Conservation (phyloP, 768 basidiomycete species). For the Russula lepida region DNA sequence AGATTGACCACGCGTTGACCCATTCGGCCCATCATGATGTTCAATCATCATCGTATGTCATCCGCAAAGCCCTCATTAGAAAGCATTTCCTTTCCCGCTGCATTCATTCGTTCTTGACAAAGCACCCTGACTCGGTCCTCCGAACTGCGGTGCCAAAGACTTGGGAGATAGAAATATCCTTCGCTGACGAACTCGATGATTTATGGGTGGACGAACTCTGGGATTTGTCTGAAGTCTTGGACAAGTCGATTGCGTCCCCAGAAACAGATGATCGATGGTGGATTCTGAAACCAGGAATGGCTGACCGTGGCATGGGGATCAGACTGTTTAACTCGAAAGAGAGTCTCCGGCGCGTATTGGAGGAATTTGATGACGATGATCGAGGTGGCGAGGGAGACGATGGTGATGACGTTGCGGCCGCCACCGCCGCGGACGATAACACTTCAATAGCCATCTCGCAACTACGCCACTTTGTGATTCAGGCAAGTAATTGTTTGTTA, state of each 20-base stretch:
- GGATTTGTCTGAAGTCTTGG: constrained; percentile 64
- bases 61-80: constrained; percentile 88
- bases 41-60: constrained; percentile 77
- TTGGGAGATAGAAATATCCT: constrained; percentile 79
- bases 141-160: constrained; percentile 55
- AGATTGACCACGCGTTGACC: constrained; percentile 68
- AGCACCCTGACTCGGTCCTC: constrained; percentile 55
- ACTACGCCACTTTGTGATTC: constrained; percentile 91
- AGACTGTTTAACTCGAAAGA: constrained; percentile 77
- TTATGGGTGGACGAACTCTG: constrained; percentile 88
- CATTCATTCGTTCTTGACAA: constrained; percentile 62
- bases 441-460: constrained; percentile 75
- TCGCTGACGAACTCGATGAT: constrained; percentile 92
- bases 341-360: constrained; percentile 64
- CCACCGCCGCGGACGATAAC: constrained; percentile 23
- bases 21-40: constrained; percentile 40
- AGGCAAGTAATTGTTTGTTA: constrained; percentile 43
- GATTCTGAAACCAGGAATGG: constrained; percentile 97
- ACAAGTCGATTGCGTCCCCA: constrained; percentile 22
- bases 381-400: constrained; percentile 31
- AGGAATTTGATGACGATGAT: constrained; percentile 61
- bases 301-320: constrained; percentile 93
- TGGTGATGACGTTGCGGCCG: constrained; percentile 28
- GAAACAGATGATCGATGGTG: constrained; percentile 51
- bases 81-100: constrained; percentile 85